A percentile compares a stretch with the other conserved stretches of the same genome.
phyloP scores from a whole-genome alignment of 305 asterid genomes.

The Withania somnifera region DNA sequence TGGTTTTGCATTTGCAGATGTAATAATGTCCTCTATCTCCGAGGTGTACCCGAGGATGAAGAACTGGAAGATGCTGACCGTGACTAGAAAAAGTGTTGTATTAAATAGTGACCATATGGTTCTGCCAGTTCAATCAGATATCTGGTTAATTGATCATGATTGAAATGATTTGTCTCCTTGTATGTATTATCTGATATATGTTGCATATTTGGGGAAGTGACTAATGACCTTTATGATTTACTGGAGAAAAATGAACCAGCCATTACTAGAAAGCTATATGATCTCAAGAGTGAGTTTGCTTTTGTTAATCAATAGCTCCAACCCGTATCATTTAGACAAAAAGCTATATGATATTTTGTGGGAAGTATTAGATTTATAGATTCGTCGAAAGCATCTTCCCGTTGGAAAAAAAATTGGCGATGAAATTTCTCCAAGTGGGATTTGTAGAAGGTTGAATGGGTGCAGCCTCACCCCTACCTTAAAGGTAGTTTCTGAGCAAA shows the following conservation, averaged over 20 bases:
- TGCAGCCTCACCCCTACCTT: too few relatives aligned
- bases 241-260: too few relatives aligned
- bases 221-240: neutral
- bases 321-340: too few relatives aligned
- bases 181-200: neutral
- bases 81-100: conserved; percentile 19
- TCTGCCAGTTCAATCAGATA: neutral
- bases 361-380: too few relatives aligned
- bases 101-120: neutral
- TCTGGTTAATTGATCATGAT: neutral
- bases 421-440: too few relatives aligned
- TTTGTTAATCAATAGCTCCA: neutral
- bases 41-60: conserved; percentile 80
- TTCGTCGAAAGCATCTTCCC: neutral
- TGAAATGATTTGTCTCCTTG: neutral
- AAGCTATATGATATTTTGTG: too few relatives aligned
- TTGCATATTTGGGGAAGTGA: neutral
- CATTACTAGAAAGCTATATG: neutral
- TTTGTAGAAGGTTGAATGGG: too few relatives aligned
- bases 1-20: conserved; percentile 38
- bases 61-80: conserved; percentile 61
- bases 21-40: conserved; percentile 76
- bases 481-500: too few relatives aligned
- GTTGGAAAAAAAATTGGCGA: too few relatives aligned
- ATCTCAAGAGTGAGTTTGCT: neutral